Evolutionary conservation across 2,329 filamentous ascomycete genomes (phyloP).

Genomic region (Raffaelea arxii): DNA sequence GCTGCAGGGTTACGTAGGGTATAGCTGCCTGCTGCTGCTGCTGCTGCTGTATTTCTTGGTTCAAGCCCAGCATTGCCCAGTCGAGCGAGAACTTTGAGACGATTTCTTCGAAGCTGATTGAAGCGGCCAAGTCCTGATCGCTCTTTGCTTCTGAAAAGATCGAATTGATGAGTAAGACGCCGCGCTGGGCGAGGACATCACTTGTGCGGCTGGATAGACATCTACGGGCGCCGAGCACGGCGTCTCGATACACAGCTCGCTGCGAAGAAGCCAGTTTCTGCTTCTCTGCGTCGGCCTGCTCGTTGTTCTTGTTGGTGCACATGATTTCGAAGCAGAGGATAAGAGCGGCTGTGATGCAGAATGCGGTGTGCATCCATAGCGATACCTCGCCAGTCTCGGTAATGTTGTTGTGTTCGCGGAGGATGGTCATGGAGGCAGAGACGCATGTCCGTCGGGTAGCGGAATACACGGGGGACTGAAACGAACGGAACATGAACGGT

Average conservation of each 20-base stretch:
- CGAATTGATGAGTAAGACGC: constrained; percentile 14
- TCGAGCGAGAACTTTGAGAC: constrained; percentile 10
- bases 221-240: constrained; percentile 9
- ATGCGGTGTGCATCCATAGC: constrained; percentile 19
- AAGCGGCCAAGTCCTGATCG: not conserved
- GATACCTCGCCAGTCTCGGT: constrained; percentile 13
- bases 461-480: constrained; percentile 18
- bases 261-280: not conserved
- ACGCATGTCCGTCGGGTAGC: constrained; percentile 24
- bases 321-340: constrained; percentile 16
- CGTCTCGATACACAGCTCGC: constrained; percentile 6
- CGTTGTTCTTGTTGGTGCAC: constrained; percentile 1
- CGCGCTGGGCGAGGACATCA: constrained; percentile 14
- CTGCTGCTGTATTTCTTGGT: constrained; percentile 5
- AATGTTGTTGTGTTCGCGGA: constrained; percentile 17
- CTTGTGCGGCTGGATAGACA: constrained; percentile 10
- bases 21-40: not conserved
- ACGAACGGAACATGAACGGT: constrained; percentile 22
- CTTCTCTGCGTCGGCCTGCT: not conserved
- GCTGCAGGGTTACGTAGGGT: not conserved
- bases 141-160: constrained; percentile 5
- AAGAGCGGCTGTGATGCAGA: constrained; percentile 17
- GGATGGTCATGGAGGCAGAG: constrained; percentile 24
- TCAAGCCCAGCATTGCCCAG: constrained; percentile 11
- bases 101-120: constrained; percentile 11